A percentile compares a stretch with the other conserved stretches of the same genome.
phyloP scores from a whole-genome alignment of 1,284 basidiomycete species.

The Puccinia brachypodii region DNA sequence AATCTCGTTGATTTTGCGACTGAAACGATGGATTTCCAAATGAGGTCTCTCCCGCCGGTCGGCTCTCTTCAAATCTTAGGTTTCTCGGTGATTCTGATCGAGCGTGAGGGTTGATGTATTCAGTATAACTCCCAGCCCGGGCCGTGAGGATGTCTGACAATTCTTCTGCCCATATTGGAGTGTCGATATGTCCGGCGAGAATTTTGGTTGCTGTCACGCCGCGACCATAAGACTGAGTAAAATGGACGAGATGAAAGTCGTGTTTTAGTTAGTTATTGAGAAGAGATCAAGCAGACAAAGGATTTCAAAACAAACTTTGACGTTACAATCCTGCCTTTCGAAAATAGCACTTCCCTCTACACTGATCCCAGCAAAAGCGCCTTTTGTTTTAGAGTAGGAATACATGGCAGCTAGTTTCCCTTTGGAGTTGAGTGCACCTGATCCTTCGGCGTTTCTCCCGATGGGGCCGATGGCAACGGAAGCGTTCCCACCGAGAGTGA shows the following conservation, averaged over 20 bases:
- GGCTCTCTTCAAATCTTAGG: neutral
- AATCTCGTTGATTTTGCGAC: neutral
- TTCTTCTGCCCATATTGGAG: conserved; percentile 72
- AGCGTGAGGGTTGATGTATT: conserved; percentile 27
- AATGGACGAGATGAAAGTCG: conserved; percentile 58
- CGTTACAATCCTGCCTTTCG: conserved; percentile 75
- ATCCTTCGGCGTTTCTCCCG: conserved; percentile 90
- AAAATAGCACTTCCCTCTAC: conserved; percentile 92
- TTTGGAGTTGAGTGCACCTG: conserved; percentile 78
- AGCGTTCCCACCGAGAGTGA: conserved; percentile 90
- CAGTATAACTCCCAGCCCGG: conserved; percentile 27
- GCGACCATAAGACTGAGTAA: conserved; percentile 66
- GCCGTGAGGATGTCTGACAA: conserved; percentile 68
- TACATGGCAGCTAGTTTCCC: conserved; percentile 94
- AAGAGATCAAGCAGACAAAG: too few relatives aligned
- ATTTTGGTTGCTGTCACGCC: conserved; percentile 74
- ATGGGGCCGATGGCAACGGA: conserved; percentile 89
- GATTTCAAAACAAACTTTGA: conserved; percentile 54
- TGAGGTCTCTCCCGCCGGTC: neutral
- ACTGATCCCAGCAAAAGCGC: conserved; percentile 67
- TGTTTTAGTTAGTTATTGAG: neutral
- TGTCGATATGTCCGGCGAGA: conserved; percentile 71
- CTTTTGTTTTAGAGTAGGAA: conserved; percentile 90
- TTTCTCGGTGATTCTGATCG: conserved; percentile 11
- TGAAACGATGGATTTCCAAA: neutral